These are phyloP conservation scores for Suillus tomentosus DNA, from an alignment of 768 basidiomycete species.

Conservation along the genomic window DNA sequence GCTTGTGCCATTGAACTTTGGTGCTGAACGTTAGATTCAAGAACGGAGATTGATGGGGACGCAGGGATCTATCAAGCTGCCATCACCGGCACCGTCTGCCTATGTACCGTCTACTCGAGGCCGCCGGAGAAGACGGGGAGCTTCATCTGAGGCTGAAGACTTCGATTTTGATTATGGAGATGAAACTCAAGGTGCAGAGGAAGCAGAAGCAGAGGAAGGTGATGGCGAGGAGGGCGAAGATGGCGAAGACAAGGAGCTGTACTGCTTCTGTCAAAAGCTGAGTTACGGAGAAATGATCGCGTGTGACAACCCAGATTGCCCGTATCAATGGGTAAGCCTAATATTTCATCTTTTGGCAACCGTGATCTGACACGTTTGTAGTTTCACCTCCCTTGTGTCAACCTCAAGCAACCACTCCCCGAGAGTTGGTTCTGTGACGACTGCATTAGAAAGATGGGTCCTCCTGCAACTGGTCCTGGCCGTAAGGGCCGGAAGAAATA, in stretches of 20 bases:
- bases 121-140: slow-evolving; percentile 37
- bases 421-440: slow-evolving; percentile 62
- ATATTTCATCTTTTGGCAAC: slow-evolving; percentile 1
- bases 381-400: slow-evolving; percentile 68
- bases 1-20: not conserved
- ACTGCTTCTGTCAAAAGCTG: slow-evolving; percentile 64
- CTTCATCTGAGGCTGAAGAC: slow-evolving; percentile 37
- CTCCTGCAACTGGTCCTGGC: slow-evolving; percentile 28
- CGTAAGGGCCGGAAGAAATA: slow-evolving; percentile 48
- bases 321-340: slow-evolving; percentile 59
- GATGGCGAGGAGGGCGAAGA: slow-evolving; percentile 52
- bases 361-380: slow-evolving; percentile 29
- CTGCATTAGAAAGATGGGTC: slow-evolving; percentile 45
- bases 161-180: slow-evolving; percentile 37
- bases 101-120: slow-evolving; percentile 34
- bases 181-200: slow-evolving; percentile 31
- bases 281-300: slow-evolving; percentile 72
- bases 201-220: slow-evolving; percentile 35
- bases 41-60: slow-evolving; percentile 32
- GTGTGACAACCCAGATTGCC: slow-evolving; percentile 59
- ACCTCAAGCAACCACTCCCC: slow-evolving; percentile 55
- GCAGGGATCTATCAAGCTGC: slow-evolving; percentile 35
- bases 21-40: slow-evolving; percentile 15
- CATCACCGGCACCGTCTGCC: slow-evolving; percentile 36
- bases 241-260: slow-evolving; percentile 57